phyloP scores from a whole-genome alignment of 1,139 yeast genomes.

The Sugiyamaella castrensis region DNA sequence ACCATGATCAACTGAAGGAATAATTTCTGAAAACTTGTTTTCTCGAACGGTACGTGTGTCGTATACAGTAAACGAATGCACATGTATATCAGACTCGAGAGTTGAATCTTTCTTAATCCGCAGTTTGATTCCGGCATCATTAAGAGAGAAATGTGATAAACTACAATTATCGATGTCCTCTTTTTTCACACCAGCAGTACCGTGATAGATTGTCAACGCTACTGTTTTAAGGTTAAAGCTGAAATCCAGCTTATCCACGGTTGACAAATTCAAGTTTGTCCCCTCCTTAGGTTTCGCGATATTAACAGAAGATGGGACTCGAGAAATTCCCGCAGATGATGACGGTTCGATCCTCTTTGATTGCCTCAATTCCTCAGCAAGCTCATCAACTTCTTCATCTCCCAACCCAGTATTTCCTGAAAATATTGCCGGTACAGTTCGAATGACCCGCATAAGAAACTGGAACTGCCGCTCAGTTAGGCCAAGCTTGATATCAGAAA shows the following conservation, averaged over 20 bases:
- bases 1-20: slow-evolving; percentile 64
- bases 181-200: slow-evolving; percentile 45
- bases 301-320: slow-evolving; percentile 2
- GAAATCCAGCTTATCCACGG: slow-evolving; percentile 23
- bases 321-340: slow-evolving; percentile 12
- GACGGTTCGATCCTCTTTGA: slow-evolving; percentile 20
- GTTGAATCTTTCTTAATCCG: slow-evolving; percentile 54
- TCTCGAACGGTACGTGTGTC: slow-evolving; percentile 63
- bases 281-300: neutral
- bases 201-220: slow-evolving; percentile 61
- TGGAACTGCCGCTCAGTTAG: slow-evolving; percentile 76
- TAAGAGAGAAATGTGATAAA: slow-evolving; percentile 63
- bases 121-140: slow-evolving; percentile 53
- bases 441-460: slow-evolving; percentile 55
- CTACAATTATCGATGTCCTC: slow-evolving; percentile 38
- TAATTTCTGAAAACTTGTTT: slow-evolving; percentile 73
- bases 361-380: slow-evolving; percentile 33
- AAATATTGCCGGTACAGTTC: slow-evolving; percentile 58
- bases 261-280: neutral
- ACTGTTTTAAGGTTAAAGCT: slow-evolving; percentile 58
- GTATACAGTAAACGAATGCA: slow-evolving; percentile 71
- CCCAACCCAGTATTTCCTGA: slow-evolving; percentile 45
- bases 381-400: slow-evolving; percentile 60
- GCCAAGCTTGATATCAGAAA: slow-evolving; percentile 63
- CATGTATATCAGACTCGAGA: slow-evolving; percentile 57